phyloP scores from a whole-genome alignment of 108 stramenopile genomes.

The Skeletonema potamos region DNA sequence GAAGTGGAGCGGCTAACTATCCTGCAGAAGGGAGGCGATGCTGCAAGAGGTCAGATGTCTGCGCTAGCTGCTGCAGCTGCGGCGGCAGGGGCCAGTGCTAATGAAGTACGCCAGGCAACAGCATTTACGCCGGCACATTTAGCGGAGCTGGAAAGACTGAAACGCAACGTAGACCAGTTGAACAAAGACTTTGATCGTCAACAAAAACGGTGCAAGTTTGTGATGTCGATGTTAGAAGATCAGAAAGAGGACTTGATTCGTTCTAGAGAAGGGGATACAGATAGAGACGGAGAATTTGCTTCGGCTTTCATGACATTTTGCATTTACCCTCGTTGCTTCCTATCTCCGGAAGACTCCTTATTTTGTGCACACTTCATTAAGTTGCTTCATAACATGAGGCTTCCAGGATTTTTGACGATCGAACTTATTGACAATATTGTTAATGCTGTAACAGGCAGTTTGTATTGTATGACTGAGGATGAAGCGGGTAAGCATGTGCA shows the following conservation, averaged over 20 bases:
- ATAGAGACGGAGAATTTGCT: constrained; percentile 26
- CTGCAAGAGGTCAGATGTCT: constrained; percentile 31
- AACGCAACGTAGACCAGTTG: constrained; percentile 47
- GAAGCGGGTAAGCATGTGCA: constrained; percentile 57
- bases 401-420: constrained; percentile 80
- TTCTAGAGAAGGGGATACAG: constrained; percentile 11
- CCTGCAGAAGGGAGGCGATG: constrained; percentile 46
- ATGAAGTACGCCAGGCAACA: constrained; percentile 45
- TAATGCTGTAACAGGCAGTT: constrained; percentile 54
- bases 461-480: constrained; percentile 84
- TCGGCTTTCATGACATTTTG: constrained; percentile 69
- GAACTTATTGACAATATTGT: constrained; percentile 69
- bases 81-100: constrained; percentile 33
- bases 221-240: constrained; percentile 43
- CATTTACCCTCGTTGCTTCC: constrained; percentile 68
- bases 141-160: constrained; percentile 57
- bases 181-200: constrained; percentile 61
- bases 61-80: constrained; percentile 46
- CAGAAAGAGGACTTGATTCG: constrained; percentile 46
- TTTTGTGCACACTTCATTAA: constrained; percentile 77
- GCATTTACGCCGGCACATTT: constrained; percentile 42
- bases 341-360: constrained; percentile 85
- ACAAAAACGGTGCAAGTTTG: constrained; percentile 57
- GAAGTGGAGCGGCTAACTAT: constrained; percentile 60
- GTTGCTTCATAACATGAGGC: constrained; percentile 73